Conservation (phyloP, 345 rosid species). For the Citrus sp. region DNA sequence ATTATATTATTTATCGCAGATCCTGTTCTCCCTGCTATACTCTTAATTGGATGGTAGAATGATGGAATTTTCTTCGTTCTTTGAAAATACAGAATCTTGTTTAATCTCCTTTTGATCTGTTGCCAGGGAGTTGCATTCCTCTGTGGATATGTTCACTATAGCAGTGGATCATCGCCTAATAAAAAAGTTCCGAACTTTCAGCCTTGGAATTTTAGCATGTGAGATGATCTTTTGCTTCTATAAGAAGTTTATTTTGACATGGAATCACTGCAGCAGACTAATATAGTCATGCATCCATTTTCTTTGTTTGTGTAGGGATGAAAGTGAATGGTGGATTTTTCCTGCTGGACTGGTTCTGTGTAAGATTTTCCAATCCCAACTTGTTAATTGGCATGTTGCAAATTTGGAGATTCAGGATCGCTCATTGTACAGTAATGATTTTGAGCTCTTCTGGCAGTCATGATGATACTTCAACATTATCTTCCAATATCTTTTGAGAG, state of each 20-base stretch:
- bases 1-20: background rate
- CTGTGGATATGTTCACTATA: conserved; percentile 87
- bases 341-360: conserved; percentile 88
- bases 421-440: conserved; percentile 87
- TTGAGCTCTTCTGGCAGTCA: conserved; percentile 94
- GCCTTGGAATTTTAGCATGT: conserved; percentile 98
- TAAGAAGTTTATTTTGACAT: background rate
- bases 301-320: conserved; percentile 69
- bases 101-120: conserved; percentile 1
- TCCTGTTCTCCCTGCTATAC: background rate
- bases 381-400: conserved; percentile 90
- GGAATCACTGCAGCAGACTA: background rate
- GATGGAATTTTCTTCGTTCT: background rate
- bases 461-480: conserved; percentile 26
- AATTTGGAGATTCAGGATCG: conserved; percentile 99
- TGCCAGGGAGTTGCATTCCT: conserved; percentile 79
- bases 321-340: conserved; percentile 99
- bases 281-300: conserved; percentile 6
- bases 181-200: conserved; percentile 61
- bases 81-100: background rate
- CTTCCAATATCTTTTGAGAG: conserved; percentile 24
- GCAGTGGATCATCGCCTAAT: conserved; percentile 56
- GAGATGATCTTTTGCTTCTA: conserved; percentile 32
- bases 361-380: conserved; percentile 88
- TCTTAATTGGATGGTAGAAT: background rate